Evolutionary conservation across 1,139 yeast species (phyloP).

Genomic region (Suhomyces atakaporum): DNA sequence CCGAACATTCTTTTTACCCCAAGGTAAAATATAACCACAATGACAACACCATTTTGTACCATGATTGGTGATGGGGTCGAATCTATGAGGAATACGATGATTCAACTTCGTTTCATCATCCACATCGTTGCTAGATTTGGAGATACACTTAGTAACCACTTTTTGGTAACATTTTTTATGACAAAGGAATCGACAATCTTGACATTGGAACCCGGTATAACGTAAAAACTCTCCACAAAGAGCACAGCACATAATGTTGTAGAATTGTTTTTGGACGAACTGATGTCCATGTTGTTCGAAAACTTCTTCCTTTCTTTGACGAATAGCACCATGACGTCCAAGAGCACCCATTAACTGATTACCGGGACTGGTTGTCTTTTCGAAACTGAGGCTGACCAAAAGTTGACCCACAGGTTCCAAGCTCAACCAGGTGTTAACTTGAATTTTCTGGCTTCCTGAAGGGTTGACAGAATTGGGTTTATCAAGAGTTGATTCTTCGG

Average conservation of each 20-base stretch:
- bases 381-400: conserved; percentile 73
- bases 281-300: conserved; percentile 97
- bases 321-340: conserved; percentile 98
- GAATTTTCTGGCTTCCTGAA: conserved; percentile 28
- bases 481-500: conserved; percentile 6
- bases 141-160: conserved; percentile 93
- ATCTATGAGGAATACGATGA: conserved; percentile 95
- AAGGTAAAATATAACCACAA: conserved; percentile 93
- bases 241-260: conserved; percentile 96
- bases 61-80: conserved; percentile 85
- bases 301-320: conserved; percentile 92
- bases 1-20: conserved; percentile 93
- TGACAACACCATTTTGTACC: conserved; percentile 99
- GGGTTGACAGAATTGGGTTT: conserved; percentile 8
- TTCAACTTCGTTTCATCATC: conserved; percentile 91
- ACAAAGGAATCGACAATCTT: conserved; percentile 91
- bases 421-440: conserved; percentile 82
- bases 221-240: conserved; percentile 93
- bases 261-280: conserved; percentile 92
- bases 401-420: conserved; percentile 95
- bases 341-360: conserved; percentile 68
- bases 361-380: conserved; percentile 58
- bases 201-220: conserved; percentile 94
- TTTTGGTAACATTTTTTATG: conserved; percentile 93
- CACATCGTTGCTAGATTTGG: conserved; percentile 81